A percentile compares a stretch with the other conserved stretches of the same genome.
These are phyloP conservation scores for Ustilago sp. DNA, from an alignment of 1,284 basidiomycete genomes.

Conservation along the genomic window DNA sequence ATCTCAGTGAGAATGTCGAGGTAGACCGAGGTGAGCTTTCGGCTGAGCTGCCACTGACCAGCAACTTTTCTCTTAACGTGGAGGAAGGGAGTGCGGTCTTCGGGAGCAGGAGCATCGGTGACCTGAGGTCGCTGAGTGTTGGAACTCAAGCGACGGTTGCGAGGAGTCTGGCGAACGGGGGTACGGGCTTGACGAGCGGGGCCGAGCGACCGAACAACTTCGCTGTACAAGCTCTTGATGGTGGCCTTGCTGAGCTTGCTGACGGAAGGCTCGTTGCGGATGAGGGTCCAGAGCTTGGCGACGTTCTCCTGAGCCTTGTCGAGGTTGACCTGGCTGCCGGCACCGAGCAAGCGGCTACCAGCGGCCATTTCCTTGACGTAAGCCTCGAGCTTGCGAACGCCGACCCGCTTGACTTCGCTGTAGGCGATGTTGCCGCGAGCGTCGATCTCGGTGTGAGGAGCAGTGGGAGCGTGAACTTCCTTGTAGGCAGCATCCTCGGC, in stretches of 20 bases:
- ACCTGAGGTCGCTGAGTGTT: slow-evolving; percentile 51
- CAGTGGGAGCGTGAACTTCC: slow-evolving; percentile 79
- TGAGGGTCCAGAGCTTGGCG: slow-evolving; percentile 94
- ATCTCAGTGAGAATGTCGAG: slow-evolving; percentile 97
- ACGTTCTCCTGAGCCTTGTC: slow-evolving; percentile 97
- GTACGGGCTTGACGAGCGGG: slow-evolving; percentile 74
- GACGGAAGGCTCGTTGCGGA: slow-evolving; percentile 95
- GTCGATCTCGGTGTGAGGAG: slow-evolving; percentile 92
- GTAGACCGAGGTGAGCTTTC: slow-evolving; percentile 84
- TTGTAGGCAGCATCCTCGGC: slow-evolving; percentile 88
- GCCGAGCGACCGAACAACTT: slow-evolving; percentile 82
- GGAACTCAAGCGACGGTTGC: slow-evolving; percentile 72
- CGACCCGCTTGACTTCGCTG: slow-evolving; percentile 91
- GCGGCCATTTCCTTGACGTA: slow-evolving; percentile 99
- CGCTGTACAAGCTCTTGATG: slow-evolving; percentile 95
- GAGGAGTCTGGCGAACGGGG: slow-evolving; percentile 71
- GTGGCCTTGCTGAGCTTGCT: slow-evolving; percentile 96
- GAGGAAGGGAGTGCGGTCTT: slow-evolving; percentile 89
- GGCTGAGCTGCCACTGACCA: slow-evolving; percentile 93
- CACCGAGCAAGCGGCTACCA: slow-evolving; percentile 76
- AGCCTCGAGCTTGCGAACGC: slow-evolving; percentile 95
- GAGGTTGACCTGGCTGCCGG: slow-evolving; percentile 71
- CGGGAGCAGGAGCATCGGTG: slow-evolving; percentile 53
- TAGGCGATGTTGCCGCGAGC: slow-evolving; percentile 94
- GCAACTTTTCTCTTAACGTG: slow-evolving; percentile 99